Percentiles rank a stretch among this genome's conserved stretches.
phyloP scores from a whole-genome alignment of 495 filamentous ascomycete genomes.

The Cudoniella acicularis region DNA sequence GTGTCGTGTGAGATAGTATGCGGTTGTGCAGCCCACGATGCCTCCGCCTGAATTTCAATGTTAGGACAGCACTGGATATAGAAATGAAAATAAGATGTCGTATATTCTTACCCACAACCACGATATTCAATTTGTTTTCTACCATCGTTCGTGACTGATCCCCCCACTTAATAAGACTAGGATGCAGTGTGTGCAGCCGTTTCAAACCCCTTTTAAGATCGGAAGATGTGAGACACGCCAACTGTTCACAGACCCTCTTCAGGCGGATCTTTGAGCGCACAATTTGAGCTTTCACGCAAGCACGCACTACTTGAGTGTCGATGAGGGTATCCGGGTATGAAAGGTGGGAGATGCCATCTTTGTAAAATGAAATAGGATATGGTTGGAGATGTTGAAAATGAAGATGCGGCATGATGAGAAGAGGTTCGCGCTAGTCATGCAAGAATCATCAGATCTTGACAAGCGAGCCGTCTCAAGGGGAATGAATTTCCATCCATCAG shows the following conservation, averaged over 20 bases:
- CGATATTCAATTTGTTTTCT: constrained; percentile 46
- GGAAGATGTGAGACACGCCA: no score
- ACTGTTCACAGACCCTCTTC: no score
- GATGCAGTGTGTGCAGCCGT: no score
- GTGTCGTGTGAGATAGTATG: constrained; percentile 89
- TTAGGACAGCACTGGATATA: background rate
- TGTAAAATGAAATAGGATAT: background rate
- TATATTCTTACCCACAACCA: constrained; percentile 60
- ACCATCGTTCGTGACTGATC: background rate
- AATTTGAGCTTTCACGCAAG: no score
- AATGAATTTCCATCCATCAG: no score
- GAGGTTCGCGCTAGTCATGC: background rate
- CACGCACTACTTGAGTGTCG: no score
- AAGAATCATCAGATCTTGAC: background rate
- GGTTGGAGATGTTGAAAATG: background rate
- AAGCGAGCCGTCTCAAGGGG: no score
- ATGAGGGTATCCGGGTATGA: no score
- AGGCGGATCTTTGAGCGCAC: no score
- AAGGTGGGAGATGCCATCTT: background rate
- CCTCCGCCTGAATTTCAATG: constrained; percentile 67
- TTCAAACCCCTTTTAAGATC: background rate
- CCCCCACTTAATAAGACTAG: no score
- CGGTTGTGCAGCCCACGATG: constrained; percentile 89
- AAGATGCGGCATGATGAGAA: background rate
- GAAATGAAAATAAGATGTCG: constrained; percentile 6